Base-by-base conservation (phyloP, 768 basidiomycete genomes). In the Pulveroboletus sp. region DNA sequence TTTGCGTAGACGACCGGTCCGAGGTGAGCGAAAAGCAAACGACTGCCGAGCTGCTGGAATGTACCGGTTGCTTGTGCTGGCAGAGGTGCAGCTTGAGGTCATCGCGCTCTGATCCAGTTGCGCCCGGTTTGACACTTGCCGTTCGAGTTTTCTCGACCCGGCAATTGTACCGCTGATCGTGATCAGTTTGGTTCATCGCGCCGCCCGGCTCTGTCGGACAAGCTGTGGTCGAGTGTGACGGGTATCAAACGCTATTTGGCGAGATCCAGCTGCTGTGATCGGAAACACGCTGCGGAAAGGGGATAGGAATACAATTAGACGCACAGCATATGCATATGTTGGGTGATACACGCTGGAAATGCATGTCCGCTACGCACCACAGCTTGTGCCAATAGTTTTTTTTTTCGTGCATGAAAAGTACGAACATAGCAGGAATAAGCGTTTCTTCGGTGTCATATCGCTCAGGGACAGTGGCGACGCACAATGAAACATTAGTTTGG, bases 321-420 rank as follows among this genome's bases (percentile, higher is more conserved):
- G 47, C 54, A 60, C 54, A 58, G 56, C 58, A 54, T 47, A 53
- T 35, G 56, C 58, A 54, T 47, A 53, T 35, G 47, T 46, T 17
- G 50, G 49, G 11, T 66, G 65, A 62, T 61, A 50, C 65, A 62
- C 49, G 64, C 60, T 49, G 57, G 21, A 52, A 36, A 41, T 51
- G 65, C 62, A 53, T 66, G 63, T 32, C 47, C 48, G 54, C 54
- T 53, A 43, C 52, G 49, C 42, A 53, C 51, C 56, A 63, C 55
- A 50, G 57, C 47, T 55, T 39, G 47, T 50, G 42, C 46, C 49
- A 63, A 61, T 58, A 39, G 55, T 50, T 47, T 64, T 60, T 49
- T 28, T 28, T 28, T 33, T 33, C 53, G 47, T 38, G 45, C n/a
- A 42, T 28, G 39, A 38, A 37, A 37, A 47, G 36, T 24, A 46